phyloP scores from a whole-genome alignment of 164 flowering plant species.

The grape (Vitis vinifera) region ASM3070453v1 NC_081805.1:1921501-1922000 shows the following conservation, averaged over 20 bases:
- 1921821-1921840: neutral
- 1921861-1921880: neutral
- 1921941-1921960: too few species aligned
- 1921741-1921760: conserved; percentile 75
- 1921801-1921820: conserved; percentile 96
- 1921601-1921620: neutral
- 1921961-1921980: too few species aligned
- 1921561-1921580: neutral
- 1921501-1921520: conserved; percentile 98
- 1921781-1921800: conserved; percentile 97
- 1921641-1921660: conserved; percentile 19
- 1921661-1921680: conserved; percentile 98
- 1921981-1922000: too few species aligned
- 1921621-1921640: neutral
- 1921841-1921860: neutral
- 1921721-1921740: conserved; percentile 85
- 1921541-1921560: conserved; percentile 54
- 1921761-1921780: conserved; percentile 89
- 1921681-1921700: conserved; percentile 99
- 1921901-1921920: too few species aligned
- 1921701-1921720: conserved; percentile 92
- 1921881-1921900: neutral
- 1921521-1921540: conserved; percentile 96
- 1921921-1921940: too few species aligned
- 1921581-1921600: conserved; percentile 1